Evolutionary conservation across 2,329 filamentous ascomycete genomes (phyloP).

Genomic region (Shiraia sp.): DNA sequence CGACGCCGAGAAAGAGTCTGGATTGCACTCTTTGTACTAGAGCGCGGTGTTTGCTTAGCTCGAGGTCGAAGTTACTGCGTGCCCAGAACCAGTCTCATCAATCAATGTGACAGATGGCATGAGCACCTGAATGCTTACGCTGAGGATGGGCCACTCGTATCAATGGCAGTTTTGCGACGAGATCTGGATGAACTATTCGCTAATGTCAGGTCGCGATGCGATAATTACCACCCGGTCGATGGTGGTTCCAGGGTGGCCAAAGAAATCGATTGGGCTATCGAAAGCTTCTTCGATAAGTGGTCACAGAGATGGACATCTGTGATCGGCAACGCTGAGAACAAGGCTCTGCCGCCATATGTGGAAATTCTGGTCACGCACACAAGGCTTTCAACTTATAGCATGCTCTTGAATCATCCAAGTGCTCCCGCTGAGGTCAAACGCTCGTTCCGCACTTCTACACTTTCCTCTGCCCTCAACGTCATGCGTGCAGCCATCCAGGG

Average conservation of each 20-base stretch:
- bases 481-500: slow-evolving; percentile 74
- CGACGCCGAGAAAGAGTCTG: slow-evolving; percentile 70
- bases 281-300: slow-evolving; percentile 69
- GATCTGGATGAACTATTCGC: slow-evolving; percentile 65
- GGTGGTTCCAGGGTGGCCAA: slow-evolving; percentile 58
- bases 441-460: slow-evolving; percentile 71
- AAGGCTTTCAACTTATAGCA: slow-evolving; percentile 72
- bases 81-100: slow-evolving; percentile 67
- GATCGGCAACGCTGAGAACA: slow-evolving; percentile 44
- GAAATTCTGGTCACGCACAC: slow-evolving; percentile 75
- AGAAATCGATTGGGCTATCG: slow-evolving; percentile 55
- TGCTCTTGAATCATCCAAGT: slow-evolving; percentile 74
- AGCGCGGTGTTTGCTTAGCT: slow-evolving; percentile 73
- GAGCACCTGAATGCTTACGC: slow-evolving; percentile 64
- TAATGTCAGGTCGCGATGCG: slow-evolving; percentile 63
- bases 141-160: slow-evolving; percentile 72
- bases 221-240: slow-evolving; percentile 57
- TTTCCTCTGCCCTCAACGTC: slow-evolving; percentile 74
- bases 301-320: slow-evolving; percentile 59
- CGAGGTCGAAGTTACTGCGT: slow-evolving; percentile 71
- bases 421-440: slow-evolving; percentile 71
- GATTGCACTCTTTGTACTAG: slow-evolving; percentile 73
- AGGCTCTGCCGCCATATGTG: slow-evolving; percentile 69
- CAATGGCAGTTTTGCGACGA: slow-evolving; percentile 69
- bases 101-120: slow-evolving; percentile 72